Percentiles rank a stretch among this genome's conserved stretches.
Conservation (phyloP, 768 basidiomycete genomes). For the Naganishia kalamii region DNA sequence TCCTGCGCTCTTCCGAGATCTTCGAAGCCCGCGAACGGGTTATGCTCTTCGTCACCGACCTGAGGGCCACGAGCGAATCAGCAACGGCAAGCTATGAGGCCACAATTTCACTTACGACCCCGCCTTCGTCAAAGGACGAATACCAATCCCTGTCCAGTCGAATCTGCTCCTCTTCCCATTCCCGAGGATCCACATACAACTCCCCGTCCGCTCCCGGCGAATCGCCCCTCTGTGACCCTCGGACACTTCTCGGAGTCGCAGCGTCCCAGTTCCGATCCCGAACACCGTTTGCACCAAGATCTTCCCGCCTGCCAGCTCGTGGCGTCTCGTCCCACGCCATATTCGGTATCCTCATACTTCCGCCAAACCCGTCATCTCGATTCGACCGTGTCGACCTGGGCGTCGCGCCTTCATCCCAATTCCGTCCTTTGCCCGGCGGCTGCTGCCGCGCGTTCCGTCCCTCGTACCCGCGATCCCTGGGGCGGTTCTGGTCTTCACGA, state of each 20-base stretch:
- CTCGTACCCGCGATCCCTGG: constrained; percentile 48
- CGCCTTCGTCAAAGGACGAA: constrained; percentile 79
- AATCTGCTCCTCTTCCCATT: constrained; percentile 97
- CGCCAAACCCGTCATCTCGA: constrained; percentile 51
- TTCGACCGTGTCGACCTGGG: constrained; percentile 34
- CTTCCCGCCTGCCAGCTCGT: constrained; percentile 52
- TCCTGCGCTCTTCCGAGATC: constrained; percentile 55
- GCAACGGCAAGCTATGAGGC: too few relatives aligned
- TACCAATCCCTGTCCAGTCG: constrained; percentile 95
- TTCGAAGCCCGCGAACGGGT: constrained; percentile 87
- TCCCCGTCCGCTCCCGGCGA: constrained; percentile 32
- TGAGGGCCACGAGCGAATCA: constrained; percentile 15
- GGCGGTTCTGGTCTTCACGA: constrained; percentile 47
- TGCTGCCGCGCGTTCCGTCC: constrained; percentile 52
- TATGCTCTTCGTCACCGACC: constrained; percentile 79
- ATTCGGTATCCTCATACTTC: constrained; percentile 83
- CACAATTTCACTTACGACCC: constrained; percentile 52
- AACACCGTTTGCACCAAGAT: constrained; percentile 51
- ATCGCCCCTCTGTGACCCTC: constrained; percentile 16
- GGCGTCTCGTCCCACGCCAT: constrained; percentile 94
- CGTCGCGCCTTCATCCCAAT: constrained; percentile 45
- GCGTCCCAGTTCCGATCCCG: constrained; percentile 36
- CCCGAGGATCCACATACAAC: constrained; percentile 60
- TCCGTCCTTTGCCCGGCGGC: constrained; percentile 25
- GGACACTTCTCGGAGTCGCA: constrained; percentile 35